Evolutionary conservation across 2,329 filamentous ascomycete species (phyloP).

Genomic region (Ophiostoma montium): DNA sequence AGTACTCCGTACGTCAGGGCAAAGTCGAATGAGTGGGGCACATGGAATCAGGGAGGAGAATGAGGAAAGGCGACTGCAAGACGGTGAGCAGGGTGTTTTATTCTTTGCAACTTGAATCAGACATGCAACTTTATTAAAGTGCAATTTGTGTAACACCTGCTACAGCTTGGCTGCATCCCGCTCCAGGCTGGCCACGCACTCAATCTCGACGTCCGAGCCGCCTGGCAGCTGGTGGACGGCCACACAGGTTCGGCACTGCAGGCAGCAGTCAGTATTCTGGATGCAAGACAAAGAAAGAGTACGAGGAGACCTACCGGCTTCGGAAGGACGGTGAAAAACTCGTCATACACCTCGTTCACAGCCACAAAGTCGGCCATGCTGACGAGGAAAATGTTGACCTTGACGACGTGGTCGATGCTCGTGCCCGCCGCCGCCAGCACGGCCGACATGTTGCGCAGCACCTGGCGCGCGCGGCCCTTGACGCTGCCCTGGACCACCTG

Average conservation of each 20-base stretch:
- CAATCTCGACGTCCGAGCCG: slow-evolving; percentile 59
- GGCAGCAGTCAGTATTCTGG: background rate
- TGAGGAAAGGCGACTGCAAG: too few relatives aligned
- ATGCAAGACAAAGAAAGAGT: background rate
- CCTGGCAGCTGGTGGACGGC: slow-evolving; percentile 60
- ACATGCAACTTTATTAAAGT: too few relatives aligned
- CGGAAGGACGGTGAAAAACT: slow-evolving; percentile 29
- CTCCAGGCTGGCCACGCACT: slow-evolving; percentile 33
- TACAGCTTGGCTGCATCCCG: background rate
- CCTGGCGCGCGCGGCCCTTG: slow-evolving; percentile 37
- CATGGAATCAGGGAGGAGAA: too few relatives aligned
- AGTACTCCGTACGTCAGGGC: slow-evolving; percentile 7
- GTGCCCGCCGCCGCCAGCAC: slow-evolving; percentile 48
- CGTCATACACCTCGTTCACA: slow-evolving; percentile 42
- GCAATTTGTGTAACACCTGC: too few relatives aligned
- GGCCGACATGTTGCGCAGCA: slow-evolving; percentile 42
- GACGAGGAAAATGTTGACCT: slow-evolving; percentile 52
- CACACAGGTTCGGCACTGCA: slow-evolving; percentile 50
- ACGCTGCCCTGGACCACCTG: slow-evolving; percentile 42
- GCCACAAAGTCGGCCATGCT: slow-evolving; percentile 50
- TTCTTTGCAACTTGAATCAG: too few relatives aligned
- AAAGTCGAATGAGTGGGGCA: background rate
- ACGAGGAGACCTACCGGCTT: slow-evolving; percentile 28
- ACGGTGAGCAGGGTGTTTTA: background rate
- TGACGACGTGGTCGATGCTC: slow-evolving; percentile 45